phyloP scores from a whole-genome alignment of 2,329 filamentous ascomycete genomes.

The Didymosphaeria variabile region DNA sequence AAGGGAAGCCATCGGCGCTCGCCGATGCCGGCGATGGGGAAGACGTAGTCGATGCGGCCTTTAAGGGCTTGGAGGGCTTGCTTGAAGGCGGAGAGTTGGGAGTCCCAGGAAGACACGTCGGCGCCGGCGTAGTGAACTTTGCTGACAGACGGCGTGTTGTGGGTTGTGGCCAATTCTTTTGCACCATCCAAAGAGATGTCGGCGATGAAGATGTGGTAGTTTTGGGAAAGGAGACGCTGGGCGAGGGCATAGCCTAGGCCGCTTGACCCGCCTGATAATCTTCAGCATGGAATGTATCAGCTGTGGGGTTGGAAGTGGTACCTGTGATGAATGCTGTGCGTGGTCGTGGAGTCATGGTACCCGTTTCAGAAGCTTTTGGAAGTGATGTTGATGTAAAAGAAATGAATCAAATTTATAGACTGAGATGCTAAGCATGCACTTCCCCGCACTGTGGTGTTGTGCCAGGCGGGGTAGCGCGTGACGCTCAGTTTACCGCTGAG shows the following conservation, averaged over 20 bases:
- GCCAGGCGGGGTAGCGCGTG: slow-evolving; percentile 4
- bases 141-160: slow-evolving; percentile 22
- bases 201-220: slow-evolving; percentile 61
- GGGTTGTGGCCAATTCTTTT: slow-evolving; percentile 30
- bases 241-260: slow-evolving; percentile 49
- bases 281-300: neutral
- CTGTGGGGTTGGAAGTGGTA: neutral
- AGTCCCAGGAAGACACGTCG: slow-evolving; percentile 49
- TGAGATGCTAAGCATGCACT: neutral
- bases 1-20: slow-evolving; percentile 49
- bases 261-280: slow-evolving; percentile 32
- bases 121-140: slow-evolving; percentile 36
- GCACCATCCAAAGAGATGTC: slow-evolving; percentile 44
- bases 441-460: slow-evolving; percentile 6
- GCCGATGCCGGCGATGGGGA: slow-evolving; percentile 53
- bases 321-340: slow-evolving; percentile 28
- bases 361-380: neutral
- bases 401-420: neutral
- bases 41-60: slow-evolving; percentile 52
- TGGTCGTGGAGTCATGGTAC: slow-evolving; percentile 6
- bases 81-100: slow-evolving; percentile 50
- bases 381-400: neutral
- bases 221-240: slow-evolving; percentile 37
- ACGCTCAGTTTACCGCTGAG: neutral
- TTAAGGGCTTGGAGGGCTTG: slow-evolving; percentile 45